Conservation (phyloP, 2,329 filamentous ascomycete species). For the Tolypocladium ophioglossoides region DNA sequence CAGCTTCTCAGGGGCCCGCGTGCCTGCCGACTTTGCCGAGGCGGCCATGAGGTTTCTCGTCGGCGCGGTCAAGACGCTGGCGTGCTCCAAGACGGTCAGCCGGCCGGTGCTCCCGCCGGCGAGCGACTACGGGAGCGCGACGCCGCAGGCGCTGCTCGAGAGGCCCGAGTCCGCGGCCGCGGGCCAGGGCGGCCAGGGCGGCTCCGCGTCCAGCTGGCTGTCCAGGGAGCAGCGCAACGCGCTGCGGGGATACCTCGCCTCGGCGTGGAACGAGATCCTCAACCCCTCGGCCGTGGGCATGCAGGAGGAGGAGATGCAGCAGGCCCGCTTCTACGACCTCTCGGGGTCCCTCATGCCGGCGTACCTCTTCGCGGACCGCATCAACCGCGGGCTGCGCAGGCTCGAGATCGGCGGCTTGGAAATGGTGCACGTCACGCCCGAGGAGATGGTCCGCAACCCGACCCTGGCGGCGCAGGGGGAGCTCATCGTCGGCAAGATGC, state of each 20-base stretch:
- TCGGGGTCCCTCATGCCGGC: slow-evolving; percentile 40
- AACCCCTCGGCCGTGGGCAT: slow-evolving; percentile 27
- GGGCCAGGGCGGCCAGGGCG: background rate
- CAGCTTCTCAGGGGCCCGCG: slow-evolving; percentile 33
- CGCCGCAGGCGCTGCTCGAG: slow-evolving; percentile 31
- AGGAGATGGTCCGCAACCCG: slow-evolving; percentile 39
- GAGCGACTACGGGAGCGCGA: slow-evolving; percentile 22
- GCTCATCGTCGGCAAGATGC: slow-evolving; percentile 21
- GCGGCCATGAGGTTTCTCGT: slow-evolving; percentile 34
- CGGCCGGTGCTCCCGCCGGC: slow-evolving; percentile 34
- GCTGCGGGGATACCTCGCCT: slow-evolving; percentile 30
- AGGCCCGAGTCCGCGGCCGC: slow-evolving; percentile 3
- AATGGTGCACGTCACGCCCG: slow-evolving; percentile 28
- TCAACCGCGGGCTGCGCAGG: slow-evolving; percentile 30
- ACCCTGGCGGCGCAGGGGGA: slow-evolving; percentile 40
- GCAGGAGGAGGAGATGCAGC: slow-evolving; percentile 29
- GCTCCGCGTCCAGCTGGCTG: slow-evolving; percentile 14
- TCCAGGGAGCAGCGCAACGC: slow-evolving; percentile 27
- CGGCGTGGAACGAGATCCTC: slow-evolving; percentile 34
- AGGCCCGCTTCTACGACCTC: slow-evolving; percentile 39
- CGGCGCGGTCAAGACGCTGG: slow-evolving; percentile 33
- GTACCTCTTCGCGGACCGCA: slow-evolving; percentile 31
- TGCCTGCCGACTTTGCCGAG: slow-evolving; percentile 30
- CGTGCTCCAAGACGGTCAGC: slow-evolving; percentile 32
- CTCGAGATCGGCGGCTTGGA: slow-evolving; percentile 25